Evolutionary conservation across 352 stramenopile species (phyloP).

Genomic region (Lagenidium giganteum): DNA sequence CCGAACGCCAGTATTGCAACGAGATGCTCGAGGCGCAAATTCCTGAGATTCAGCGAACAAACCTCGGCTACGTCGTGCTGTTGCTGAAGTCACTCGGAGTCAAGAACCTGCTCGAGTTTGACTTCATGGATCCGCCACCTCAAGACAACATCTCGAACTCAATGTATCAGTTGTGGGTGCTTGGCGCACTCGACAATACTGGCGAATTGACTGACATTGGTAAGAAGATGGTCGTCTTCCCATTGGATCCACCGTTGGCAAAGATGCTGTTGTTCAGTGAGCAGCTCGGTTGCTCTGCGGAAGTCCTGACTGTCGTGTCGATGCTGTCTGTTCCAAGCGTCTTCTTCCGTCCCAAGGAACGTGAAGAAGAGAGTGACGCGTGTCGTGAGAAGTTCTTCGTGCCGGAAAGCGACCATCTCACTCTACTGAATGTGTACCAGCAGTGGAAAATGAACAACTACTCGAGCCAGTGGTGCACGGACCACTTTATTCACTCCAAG

Average conservation of each 20-base stretch:
- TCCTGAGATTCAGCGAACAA: constrained; percentile 98
- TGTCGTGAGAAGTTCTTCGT: constrained; percentile 99
- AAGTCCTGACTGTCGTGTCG: constrained; percentile 96
- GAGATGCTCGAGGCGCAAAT: constrained; percentile 98
- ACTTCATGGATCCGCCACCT: constrained; percentile 99
- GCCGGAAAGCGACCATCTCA: constrained; percentile 97
- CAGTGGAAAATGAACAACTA: constrained; percentile 95
- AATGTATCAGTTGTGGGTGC: constrained; percentile 98
- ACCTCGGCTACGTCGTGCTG: constrained; percentile 96
- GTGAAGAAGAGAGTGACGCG: constrained; percentile 97
- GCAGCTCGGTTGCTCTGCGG: constrained; percentile 89
- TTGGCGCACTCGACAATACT: constrained; percentile 97
- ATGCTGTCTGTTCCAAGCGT: constrained; percentile 97
- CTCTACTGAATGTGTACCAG: constrained; percentile 95
- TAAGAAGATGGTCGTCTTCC: constrained; percentile 98
- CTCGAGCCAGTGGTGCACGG: constrained; percentile 90
- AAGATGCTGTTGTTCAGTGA: constrained; percentile 97
- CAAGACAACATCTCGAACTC: constrained; percentile 97
- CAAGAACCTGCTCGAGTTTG: constrained; percentile 95
- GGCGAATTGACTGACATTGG: constrained; percentile 95
- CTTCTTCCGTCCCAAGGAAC: constrained; percentile 96
- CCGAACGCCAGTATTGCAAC: constrained; percentile 95
- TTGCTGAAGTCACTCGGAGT: constrained; percentile 98
- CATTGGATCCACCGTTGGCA: constrained; percentile 92
- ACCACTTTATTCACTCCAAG: constrained; percentile 98